phyloP scores from a whole-genome alignment of 1,284 basidiomycete genomes.

The Sporisorium reilianum region DNA sequence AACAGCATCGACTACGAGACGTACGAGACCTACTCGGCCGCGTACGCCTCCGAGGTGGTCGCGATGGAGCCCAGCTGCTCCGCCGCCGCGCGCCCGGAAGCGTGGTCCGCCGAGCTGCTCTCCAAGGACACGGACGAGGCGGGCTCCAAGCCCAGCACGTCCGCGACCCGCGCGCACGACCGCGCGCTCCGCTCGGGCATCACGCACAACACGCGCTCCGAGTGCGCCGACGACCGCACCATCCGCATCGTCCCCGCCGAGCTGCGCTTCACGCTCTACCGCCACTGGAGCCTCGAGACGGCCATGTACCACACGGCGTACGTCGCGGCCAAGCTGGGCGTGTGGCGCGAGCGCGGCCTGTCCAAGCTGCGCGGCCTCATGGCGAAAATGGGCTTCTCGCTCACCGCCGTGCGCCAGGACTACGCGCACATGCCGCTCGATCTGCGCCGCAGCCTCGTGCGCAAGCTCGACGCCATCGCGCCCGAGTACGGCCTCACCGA shows the following conservation, averaged over 20 bases:
- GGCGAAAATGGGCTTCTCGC: constrained; percentile 98
- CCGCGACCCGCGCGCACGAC: neutral
- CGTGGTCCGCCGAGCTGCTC: constrained; percentile 42
- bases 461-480: constrained; percentile 87
- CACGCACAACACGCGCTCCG: constrained; percentile 30
- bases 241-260: constrained; percentile 61
- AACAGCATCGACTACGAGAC: constrained; percentile 85
- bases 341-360: constrained; percentile 93
- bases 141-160: neutral
- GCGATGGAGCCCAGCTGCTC: constrained; percentile 50
- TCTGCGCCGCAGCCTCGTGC: constrained; percentile 83
- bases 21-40: constrained; percentile 76
- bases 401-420: constrained; percentile 90
- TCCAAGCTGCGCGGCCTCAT: constrained; percentile 89
- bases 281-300: constrained; percentile 98
- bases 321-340: constrained; percentile 91
- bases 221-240: constrained; percentile 59
- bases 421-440: constrained; percentile 97
- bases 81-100: constrained; percentile 5
- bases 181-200: constrained; percentile 17
- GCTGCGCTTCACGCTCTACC: constrained; percentile 86
- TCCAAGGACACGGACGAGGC: neutral
- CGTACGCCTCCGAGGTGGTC: constrained; percentile 60
- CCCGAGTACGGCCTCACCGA: constrained; percentile 98
- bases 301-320: constrained; percentile 98